Evolutionary conservation across 176 grass and related monocot species (phyloP), one percentile per base, ranked within the genome.

Genomic region (Puccinellia tenuiflora): DNA sequence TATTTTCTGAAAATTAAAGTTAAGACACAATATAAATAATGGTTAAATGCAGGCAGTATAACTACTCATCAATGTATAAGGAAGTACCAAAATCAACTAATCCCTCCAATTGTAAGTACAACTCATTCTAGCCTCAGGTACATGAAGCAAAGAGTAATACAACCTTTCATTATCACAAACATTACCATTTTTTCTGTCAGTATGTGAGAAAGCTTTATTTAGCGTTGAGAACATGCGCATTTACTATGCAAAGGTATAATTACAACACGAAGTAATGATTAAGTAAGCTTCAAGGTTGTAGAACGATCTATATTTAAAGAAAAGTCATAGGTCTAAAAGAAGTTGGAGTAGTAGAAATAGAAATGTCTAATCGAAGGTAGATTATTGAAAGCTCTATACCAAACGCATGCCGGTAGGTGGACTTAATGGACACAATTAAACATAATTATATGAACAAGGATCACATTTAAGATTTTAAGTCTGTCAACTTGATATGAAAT

Each of bases 1-100:
- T 66, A 34, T 52, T 86, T 77, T 67, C 65, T 4, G 3, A 35
- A 86, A 60, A 79, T n/a, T 24, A 45, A 82, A 73, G 59, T 78
- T 64, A 38, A n/a, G n/a, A 29, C 34, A 64, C 31, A 52, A 81
- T 62, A 51, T 30, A 50, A 35, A n/a, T 52, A 37, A 43, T 13
- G 13, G 60, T 33, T 21, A 63, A 54, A 71, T 21, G 70, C 25
- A 51, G 47, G 45, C 38, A 31, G 25, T 64, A 63, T 73, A 45
- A 77, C 35, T 48, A 68, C 40, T 45, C 46, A 45, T 24, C 43
- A 24, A 87, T 17, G 50, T 15, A 63, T 20, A 75, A 24, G 15
- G 21, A 78, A 71, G 26, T 48, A 62, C 45, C 4, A 70, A 51
- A 73, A 70, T 83, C 16, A 78, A 82, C 29, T 83, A 83, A 12